Evolutionary conservation across 371 early-diverging fungal genomes (phyloP).

Genomic region (Mortierella sp.): DNA sequence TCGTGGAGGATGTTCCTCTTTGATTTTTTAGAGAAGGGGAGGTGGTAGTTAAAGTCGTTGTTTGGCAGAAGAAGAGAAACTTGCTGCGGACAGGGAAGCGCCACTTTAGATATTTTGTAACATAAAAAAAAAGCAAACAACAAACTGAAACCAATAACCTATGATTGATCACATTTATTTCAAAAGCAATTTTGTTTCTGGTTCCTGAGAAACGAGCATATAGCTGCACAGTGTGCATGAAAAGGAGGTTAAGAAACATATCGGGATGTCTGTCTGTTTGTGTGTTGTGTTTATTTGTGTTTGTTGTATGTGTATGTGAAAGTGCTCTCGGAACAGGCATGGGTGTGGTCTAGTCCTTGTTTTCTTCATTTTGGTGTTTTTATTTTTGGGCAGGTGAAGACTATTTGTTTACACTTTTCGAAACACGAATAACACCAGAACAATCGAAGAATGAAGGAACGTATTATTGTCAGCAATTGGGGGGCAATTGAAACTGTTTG

Average conservation of each 20-base stretch:
- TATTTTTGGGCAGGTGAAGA: background rate
- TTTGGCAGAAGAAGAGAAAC: background rate
- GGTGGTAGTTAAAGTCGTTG: background rate
- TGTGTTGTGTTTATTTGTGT: background rate
- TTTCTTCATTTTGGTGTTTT: background rate
- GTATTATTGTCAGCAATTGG: too few species aligned
- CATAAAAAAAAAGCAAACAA: background rate
- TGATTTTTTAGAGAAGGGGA: background rate
- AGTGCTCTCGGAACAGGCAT: background rate
- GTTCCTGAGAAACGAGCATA: background rate
- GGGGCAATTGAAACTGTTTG: too few species aligned
- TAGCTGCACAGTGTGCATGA: background rate
- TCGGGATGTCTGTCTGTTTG: background rate
- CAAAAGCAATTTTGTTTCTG: background rate
- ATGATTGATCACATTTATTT: background rate
- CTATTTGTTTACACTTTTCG: too few species aligned
- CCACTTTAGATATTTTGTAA: constrained; percentile 2
- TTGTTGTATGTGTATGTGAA: background rate
- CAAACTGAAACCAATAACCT: constrained; percentile 4
- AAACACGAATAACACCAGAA: too few species aligned
- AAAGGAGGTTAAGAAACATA: background rate
- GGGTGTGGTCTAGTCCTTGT: too few species aligned
- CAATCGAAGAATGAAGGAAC: too few species aligned
- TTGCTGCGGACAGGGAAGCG: background rate
- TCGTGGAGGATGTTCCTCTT: constrained; percentile 38